Evolutionary conservation across 495 filamentous ascomycete species (phyloP), one percentile per base, ranked within the genome.

Genomic region (Lichina pygmaea): DNA sequence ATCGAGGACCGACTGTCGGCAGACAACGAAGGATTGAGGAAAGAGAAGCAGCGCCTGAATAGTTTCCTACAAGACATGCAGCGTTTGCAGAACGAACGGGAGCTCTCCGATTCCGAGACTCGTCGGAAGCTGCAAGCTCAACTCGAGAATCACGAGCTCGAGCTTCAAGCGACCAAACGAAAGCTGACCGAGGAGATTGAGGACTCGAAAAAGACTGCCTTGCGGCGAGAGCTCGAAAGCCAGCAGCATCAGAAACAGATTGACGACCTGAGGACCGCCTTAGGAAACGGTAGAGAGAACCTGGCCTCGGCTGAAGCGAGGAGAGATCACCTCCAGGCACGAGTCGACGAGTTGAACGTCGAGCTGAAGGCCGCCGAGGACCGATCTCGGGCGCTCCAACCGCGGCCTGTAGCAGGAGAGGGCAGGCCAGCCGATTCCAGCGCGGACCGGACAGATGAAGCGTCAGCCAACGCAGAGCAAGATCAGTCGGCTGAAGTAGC

Each of bases 341-440:
- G 84, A 43, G 81, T 93, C 11, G 78, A 91, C 49, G 86, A 95
- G 58, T 63, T 95, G 44, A 77, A 73, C 42, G 78, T 86, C 45
- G 81, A 94, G 57, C 68, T 95, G 34, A 75, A 75, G 52, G 81
- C 75, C 54, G 81, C 83, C 7, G 83, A 94, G 57, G 91, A 95
- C 54, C 77, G 80, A 17, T 62, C 79, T 10, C 77, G 76, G 49
- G 72, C 79, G 5, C 65, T 94, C 32, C 81, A 86, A 45, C 74
- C 81, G 16, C 67, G 72, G 34, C 73, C 79, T 6, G 24, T 4
- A 1, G 24, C 24, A 24, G 24, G 24, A 24, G 11, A 15, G 1
- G 11, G 36, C 36, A 5, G 36, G 13, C 36, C 10, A 39, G 36
- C 36, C 10, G 51, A 65, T 2, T 53, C 60, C 41, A 61, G 59